Evolutionary conservation across 345 rosid species (phyloP).

Genomic region (Dovyalis caffra): DNA sequence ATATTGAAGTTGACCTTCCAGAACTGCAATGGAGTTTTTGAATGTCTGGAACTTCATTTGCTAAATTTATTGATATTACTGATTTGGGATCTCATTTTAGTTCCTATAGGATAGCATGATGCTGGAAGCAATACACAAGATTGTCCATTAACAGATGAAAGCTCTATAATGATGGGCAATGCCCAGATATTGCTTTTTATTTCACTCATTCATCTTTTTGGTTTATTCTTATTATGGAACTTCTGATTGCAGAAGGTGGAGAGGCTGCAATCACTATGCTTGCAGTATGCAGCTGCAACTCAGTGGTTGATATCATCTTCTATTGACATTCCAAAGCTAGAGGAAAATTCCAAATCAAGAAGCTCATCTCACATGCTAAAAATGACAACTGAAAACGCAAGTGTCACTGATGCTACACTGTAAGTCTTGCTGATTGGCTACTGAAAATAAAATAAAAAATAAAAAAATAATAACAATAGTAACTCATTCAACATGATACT

Average conservation of each 20-base stretch:
- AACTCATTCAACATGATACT: not conserved
- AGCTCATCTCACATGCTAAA: conserved; percentile 42
- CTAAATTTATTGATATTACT: not conserved
- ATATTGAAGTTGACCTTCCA: not conserved
- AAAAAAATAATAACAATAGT: too few species aligned
- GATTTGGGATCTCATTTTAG: not conserved
- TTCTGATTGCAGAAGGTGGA: conserved; percentile 78
- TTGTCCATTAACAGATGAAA: not conserved
- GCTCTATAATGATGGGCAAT: not conserved
- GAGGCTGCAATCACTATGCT: conserved; percentile 77
- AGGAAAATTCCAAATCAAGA: conserved; percentile 40
- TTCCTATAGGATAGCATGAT: not conserved
- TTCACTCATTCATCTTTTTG: conserved; percentile 7
- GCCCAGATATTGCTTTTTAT: not conserved
- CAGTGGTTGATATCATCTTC: conserved; percentile 95
- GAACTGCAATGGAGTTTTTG: not conserved
- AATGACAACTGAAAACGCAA: conserved; percentile 42
- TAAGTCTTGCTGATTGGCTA: conserved; percentile 43
- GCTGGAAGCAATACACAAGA: not conserved
- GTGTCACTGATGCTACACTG: conserved; percentile 77
- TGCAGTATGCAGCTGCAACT: conserved; percentile 89
- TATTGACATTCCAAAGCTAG: conserved; percentile 49
- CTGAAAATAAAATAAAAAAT: not conserved
- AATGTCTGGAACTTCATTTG: not conserved
- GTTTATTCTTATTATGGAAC: conserved; percentile 8